Percentiles rank a stretch among this genome's conserved stretches.
Evolutionary conservation across 768 basidiomycete genomes (phyloP).

Genomic region (Suillus subluteus): DNA sequence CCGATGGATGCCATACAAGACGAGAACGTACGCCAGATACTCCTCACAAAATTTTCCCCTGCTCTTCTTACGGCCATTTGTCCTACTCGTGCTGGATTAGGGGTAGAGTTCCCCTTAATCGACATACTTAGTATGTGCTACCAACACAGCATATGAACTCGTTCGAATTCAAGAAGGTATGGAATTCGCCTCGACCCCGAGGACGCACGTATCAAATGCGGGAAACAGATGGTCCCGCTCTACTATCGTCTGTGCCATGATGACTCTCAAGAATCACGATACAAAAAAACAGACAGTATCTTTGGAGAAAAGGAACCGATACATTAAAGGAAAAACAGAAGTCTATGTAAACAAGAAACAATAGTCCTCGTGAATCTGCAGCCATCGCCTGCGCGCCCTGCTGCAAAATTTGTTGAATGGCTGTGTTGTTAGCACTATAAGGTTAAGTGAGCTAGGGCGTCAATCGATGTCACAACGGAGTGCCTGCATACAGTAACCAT

Average conservation of each 20-base stretch:
- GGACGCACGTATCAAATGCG: not conserved
- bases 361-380: not conserved
- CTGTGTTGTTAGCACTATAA: not conserved
- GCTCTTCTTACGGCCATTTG: not conserved
- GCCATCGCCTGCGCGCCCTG: not conserved
- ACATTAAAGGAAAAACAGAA: not conserved
- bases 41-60: not conserved
- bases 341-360: not conserved
- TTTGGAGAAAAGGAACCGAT: not conserved
- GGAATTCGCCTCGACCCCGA: not conserved
- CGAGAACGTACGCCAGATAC: not conserved
- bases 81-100: not conserved
- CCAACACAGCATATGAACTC: not conserved
- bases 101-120: not conserved
- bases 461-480: not conserved
- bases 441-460: not conserved
- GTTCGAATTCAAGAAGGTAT: not conserved
- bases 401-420: conserved; percentile 4
- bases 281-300: not conserved
- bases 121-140: not conserved
- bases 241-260: not conserved
- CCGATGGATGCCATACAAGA: not conserved
- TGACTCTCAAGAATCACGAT: not conserved
- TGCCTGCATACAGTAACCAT: conserved; percentile 56
- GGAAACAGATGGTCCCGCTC: not conserved